phyloP scores from a whole-genome alignment of 306 rosid species.

The Alnus rubra region DNA sequence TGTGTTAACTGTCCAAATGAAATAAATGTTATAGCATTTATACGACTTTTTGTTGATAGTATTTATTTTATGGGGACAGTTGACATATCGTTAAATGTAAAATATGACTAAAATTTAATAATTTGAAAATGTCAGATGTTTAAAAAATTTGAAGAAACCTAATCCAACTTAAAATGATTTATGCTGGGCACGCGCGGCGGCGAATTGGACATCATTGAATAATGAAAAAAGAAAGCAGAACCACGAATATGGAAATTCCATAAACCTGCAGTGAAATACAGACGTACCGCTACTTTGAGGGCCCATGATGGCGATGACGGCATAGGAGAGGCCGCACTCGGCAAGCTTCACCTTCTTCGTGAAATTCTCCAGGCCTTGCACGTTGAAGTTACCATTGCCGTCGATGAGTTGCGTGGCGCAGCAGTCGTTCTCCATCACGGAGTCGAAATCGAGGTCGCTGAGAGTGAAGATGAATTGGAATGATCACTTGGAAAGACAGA shows the following conservation, averaged over 20 bases:
- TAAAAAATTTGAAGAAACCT: not conserved
- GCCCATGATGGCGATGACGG: slow-evolving; percentile 92
- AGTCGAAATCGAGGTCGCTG: not conserved
- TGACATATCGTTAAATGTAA: too few relatives aligned
- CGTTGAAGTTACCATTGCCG: slow-evolving; percentile 73
- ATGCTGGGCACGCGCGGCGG: not conserved
- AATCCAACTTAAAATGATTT: not conserved
- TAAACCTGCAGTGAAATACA: not conserved
- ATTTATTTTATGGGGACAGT: too few relatives aligned
- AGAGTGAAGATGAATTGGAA: not conserved
- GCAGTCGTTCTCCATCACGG: slow-evolving; percentile 42
- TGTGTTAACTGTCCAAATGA: too few relatives aligned
- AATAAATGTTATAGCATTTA: too few relatives aligned
- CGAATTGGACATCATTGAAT: not conserved
- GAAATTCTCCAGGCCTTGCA: slow-evolving; percentile 59
- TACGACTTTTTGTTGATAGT: too few relatives aligned
- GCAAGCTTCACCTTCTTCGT: slow-evolving; percentile 42
- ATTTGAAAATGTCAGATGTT: too few relatives aligned
- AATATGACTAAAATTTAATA: too few relatives aligned
- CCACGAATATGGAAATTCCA: not conserved
- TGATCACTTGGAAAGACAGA: not conserved
- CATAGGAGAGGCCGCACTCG: slow-evolving; percentile 75
- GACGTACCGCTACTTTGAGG: slow-evolving; percentile 92
- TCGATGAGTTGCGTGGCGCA: slow-evolving; percentile 75
- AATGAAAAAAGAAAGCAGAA: not conserved